Evolutionary conservation across 2,329 filamentous ascomycete genomes (phyloP), one percentile per base, ranked within the genome.

Genomic region (Apiospora hydei): DNA sequence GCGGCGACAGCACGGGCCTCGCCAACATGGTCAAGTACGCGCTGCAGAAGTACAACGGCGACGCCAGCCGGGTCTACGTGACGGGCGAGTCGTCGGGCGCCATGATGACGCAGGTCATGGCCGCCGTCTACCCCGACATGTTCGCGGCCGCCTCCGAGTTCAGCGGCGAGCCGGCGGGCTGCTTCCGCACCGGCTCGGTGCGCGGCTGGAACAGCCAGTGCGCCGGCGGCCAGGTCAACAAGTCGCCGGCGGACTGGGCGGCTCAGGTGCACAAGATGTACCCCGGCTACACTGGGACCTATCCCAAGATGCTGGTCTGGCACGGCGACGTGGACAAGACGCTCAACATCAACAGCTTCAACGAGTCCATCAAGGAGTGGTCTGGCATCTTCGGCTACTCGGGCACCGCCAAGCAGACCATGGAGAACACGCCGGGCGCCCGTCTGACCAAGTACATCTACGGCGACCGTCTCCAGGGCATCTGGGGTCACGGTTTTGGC

Each of bases 11-110:
- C 69, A 84, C 86, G 64, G 82, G 84, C 0, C 88, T 91, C 71
- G 86, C 85, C 46, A 89, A 87, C 77, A 90, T 90, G 88, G 87
- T 90, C 69, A 83, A 79, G 43, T 89, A 88, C 75, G 82, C 87
- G 4, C 79, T 90, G 24, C 73, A 77, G 13, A 83, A 84, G 77
- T 89, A 90, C 79, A 81, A 81, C 2, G 88, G 83, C 44, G 85
- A 90, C 75, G 75, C 84, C 18, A 80, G 76, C 72, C 84, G 83
- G 71, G 87, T 90, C 1, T 90, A 85, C 72, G 86, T 87, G 3
- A 88, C 86, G 0, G 89, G 89, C 5, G 79, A 77, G 0, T 83
- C 80, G 4, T 85, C 83, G 0, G 85, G 85, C 1, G 84, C 75
- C 75, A 87, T 87, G 84, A 86, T 87, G 85, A 85, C 85, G 76